Evolutionary conservation across 2,329 filamentous ascomycete genomes (phyloP).

Genomic region (Tympanopsis confertula): DNA sequence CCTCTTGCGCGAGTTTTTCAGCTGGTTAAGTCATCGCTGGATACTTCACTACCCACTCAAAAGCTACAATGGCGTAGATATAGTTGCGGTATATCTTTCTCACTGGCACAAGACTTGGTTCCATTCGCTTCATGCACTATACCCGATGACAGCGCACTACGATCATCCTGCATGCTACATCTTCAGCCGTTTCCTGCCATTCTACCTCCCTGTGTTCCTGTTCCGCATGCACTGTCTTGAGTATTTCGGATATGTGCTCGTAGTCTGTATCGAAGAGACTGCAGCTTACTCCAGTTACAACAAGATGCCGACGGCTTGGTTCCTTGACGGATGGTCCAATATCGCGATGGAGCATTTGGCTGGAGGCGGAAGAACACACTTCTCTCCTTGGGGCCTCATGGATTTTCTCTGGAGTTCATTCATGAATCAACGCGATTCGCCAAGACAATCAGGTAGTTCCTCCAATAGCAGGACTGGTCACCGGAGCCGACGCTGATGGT

Average conservation of each 20-base stretch:
- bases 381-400: constrained; percentile 27
- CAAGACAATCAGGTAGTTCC: no score
- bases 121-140: constrained; percentile 37
- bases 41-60: no score
- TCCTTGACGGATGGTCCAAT: constrained; percentile 44
- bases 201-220: constrained; percentile 41
- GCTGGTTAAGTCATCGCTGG: no score
- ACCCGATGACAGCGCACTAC: constrained; percentile 44
- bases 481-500: no score
- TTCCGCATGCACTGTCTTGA: constrained; percentile 50
- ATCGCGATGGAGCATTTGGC: constrained; percentile 41
- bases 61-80: no score
- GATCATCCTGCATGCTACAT: constrained; percentile 46
- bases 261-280: constrained; percentile 46
- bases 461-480: no score
- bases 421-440: no score
- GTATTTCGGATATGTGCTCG: constrained; percentile 38
- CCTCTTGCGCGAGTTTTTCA: no score
- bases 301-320: constrained; percentile 41
- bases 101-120: constrained; percentile 39
- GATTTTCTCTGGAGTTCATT: constrained; percentile 31
- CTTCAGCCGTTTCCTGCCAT: constrained; percentile 38
- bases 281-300: constrained; percentile 50
- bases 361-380: constrained; percentile 28
- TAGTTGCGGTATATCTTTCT: no score